Evolutionary conservation across 345 rosid species (phyloP), one percentile per base, ranked within the genome.

Genomic region (Leavenworthia alabamica): DNA sequence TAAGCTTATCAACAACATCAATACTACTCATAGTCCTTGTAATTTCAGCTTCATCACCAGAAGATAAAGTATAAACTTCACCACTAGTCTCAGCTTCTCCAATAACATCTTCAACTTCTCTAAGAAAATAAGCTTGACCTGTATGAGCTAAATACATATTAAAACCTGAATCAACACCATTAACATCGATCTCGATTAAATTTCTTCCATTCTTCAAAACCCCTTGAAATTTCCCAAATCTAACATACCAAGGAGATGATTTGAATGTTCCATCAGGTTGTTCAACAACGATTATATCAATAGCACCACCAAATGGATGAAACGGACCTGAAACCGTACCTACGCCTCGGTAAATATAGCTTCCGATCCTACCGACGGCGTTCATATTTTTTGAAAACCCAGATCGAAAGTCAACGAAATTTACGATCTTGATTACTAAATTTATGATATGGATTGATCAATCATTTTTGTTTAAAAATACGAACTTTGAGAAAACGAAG

Each of bases 301-400:
- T 94, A 66, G 96, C 99, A 44, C 99, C 99, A 37, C 99, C 99
- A 66, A 93, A 93, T 0, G 97, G 95, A 66, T 93, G 99, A 56
- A 93, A 89, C 6, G 99, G 90, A 9, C 82, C 90, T 12, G 96
- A 85, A 12, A 85, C 88, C 9, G 87, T 83, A 59, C 78, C 85
- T 23, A 93, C 97, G 13, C 99, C 89, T 23, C 84, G 75, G 62
- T 90, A 80, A 71, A 93, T 81, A 60, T 83, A 86, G 77, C 86
- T 89, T 35, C 99, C 96, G 61, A 93, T 68, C 79, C 86, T 83
- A 65, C 83, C 96, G 19, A 93, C 89, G 3, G 99, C 82, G 54
- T 80, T 73, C 99, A 89, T 93, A n/a, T n/a, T n/a, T 49, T 65
- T 64, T 20, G 1, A 24, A 73, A 60, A 70, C 62, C 72, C 72